phyloP scores from a whole-genome alignment of 805 yeast species.

The Maudiozyma bulderi region DNA sequence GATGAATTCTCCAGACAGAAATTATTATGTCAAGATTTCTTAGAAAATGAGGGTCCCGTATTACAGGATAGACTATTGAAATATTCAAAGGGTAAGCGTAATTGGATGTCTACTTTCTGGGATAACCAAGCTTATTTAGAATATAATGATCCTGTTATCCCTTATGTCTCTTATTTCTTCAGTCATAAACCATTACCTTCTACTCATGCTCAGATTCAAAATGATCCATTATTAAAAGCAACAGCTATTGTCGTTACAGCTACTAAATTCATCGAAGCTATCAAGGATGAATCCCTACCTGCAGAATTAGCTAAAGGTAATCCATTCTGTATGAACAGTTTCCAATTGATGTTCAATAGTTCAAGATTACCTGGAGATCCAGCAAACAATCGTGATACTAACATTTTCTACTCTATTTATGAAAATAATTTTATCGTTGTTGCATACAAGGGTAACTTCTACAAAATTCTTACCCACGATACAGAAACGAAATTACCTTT shows the following conservation, averaged over 20 bases:
- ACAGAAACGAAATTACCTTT: constrained; percentile 27
- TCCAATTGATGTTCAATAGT: constrained; percentile 83
- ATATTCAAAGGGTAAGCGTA: constrained; percentile 50
- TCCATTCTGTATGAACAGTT: constrained; percentile 94
- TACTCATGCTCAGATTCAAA: constrained; percentile 39
- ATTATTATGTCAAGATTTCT: constrained; percentile 54
- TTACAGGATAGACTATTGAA: constrained; percentile 58
- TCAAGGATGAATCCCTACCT: constrained; percentile 64
- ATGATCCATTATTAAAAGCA: constrained; percentile 62
- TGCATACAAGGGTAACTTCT: constrained; percentile 67
- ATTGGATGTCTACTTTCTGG: constrained; percentile 92
- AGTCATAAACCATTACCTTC: constrained; percentile 57
- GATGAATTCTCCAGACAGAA: constrained; percentile 44
- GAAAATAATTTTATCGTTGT: constrained; percentile 63
- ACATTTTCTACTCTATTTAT: constrained; percentile 38
- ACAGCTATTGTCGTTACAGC: constrained; percentile 63
- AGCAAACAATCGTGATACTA: constrained; percentile 48
- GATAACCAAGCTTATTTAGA: constrained; percentile 86
- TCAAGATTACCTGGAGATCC: constrained; percentile 56
- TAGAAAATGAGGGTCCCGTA: constrained; percentile 54
- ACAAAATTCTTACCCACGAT: constrained; percentile 59
- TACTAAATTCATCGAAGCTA: constrained; percentile 52
- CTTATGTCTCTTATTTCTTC: constrained; percentile 86
- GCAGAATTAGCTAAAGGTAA: constrained; percentile 67
- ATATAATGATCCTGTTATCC: constrained; percentile 90